Base-by-base conservation (phyloP, 371 early-diverging fungal species). In the Saksenaea oblongispora region DNA sequence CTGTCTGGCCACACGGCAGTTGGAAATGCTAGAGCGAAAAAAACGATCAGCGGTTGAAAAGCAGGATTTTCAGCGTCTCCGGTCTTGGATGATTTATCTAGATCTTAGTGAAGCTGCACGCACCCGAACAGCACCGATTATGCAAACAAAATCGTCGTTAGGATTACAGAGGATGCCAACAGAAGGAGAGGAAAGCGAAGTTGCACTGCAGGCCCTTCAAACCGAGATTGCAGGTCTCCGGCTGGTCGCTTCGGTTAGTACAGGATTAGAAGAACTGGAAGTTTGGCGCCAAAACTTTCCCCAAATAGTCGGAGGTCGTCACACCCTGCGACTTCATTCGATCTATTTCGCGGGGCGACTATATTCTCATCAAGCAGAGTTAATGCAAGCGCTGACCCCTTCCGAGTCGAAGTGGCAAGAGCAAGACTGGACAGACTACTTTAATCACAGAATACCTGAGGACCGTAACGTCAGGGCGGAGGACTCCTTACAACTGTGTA, bases 261-360 rank as follows among this genome's bases (percentile, higher is more conserved):
- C n/a, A 9, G 13, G 10, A 15, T 26, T 39, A 22, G 56, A 37
- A 42, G 22, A 58, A 8, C 54, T 64, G 53, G 64, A 36, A 18
- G 10, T n/a, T 34, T 64, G 59, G 64, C 64, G 63, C 10, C 56
- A 63, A 5, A 63, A 34, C 24, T 41, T 47, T 56, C 41, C 63
- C 51, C 24, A 56, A 18, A 44, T 26, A 10, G 15, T 63, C 44
- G 34, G 37, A 27, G 67, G 62, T 27, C 54, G 56, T 13, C 17
- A 56, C 2, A 55, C 63, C 1, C 34, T 73, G 10, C 56, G 64
- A 17, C 47, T 73, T 1, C 74, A 73, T 47, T 59, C 65, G 1
- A 44, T 73, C 36, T 70, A 67, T 58, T 67, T 73, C 34, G 44
- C 70, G 8, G 65, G 65, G 3, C 63, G 66, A 39, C 56, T 74